Conservation (phyloP, 2,329 filamentous ascomycete genomes). For the Tolypocladium pustulatum region DNA sequence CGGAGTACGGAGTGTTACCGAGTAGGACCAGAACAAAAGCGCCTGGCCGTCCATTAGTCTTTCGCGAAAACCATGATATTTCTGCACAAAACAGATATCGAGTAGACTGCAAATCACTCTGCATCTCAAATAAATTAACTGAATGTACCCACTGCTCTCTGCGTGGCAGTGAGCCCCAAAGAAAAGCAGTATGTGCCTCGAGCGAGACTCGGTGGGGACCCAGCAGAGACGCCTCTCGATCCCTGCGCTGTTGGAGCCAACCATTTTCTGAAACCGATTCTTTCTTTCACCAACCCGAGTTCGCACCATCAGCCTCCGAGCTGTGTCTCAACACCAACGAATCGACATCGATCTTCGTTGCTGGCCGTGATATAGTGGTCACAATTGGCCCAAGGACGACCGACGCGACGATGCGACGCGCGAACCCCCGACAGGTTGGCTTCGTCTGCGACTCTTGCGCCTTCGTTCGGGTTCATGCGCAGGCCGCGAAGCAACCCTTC, state of each 20-base stretch:
- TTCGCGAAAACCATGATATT: neutral
- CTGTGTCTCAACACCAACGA: neutral
- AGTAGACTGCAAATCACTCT: neutral
- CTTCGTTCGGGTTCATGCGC: conserved; percentile 17
- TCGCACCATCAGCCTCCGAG: neutral
- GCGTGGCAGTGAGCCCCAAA: neutral
- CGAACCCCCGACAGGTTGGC: conserved; percentile 18
- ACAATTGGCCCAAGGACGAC: neutral
- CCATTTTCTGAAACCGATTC: neutral
- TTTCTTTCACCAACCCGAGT: neutral
- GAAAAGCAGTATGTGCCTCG: neutral
- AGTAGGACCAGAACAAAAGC: too few relatives aligned
- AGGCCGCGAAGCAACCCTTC: conserved; percentile 12
- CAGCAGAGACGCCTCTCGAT: neutral
- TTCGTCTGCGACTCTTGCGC: conserved; percentile 35
- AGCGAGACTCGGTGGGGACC: neutral
- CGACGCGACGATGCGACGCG: conserved; percentile 24
- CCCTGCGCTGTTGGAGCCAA: neutral
- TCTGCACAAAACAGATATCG: neutral
- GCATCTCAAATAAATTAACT: neutral
- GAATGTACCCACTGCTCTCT: neutral
- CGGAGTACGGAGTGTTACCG: too few relatives aligned
- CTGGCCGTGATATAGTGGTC: neutral
- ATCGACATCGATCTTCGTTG: neutral
- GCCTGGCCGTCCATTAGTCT: too few relatives aligned